Evolutionary conservation across 2,329 filamentous ascomycete species (phyloP), one percentile per base, ranked within the genome.

Genomic region (Clathrospora elynae): DNA sequence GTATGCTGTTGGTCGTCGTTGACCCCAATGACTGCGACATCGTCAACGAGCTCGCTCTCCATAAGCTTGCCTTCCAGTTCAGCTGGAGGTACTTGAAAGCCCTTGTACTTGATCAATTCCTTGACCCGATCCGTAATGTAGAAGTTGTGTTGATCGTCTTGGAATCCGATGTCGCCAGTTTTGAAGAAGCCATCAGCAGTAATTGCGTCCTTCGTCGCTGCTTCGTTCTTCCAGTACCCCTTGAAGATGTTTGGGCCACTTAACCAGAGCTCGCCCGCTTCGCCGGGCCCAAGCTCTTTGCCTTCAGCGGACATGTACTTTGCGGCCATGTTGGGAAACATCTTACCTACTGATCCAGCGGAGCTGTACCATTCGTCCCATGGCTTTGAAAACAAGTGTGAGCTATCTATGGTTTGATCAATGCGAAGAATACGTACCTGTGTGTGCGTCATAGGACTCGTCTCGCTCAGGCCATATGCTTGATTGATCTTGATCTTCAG

Each of bases 181-280:
- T 64, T 59, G 35, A 64, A 59, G 40, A 45, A 96, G 1, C 88
- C 89, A 50, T 93, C 88, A 0, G 73, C 51, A 1, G 86, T 86
- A 44, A 92, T 82, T 0, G 86, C 82, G 24, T 87, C 83, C 2
- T 73, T 74, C 2, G 88, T 89, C 1, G 85, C 82, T 42, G 85
- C 78, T 0, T 81, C 78, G 44, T 87, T 86, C 57, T 89, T 88
- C 62, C 85, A 78, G 66, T 92, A 95, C 0, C 87, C 89, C 53
- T 79, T 75, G 72, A 90, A 90, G 14, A 92, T 73, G 53, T 93
- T 92, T 2, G 88, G 88, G 0, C 90, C 90, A 34, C 83, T 83
- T 29, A 92, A 74, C 75, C 88, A 87, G 2, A 76, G 70, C 37
- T 80, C 75, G 29, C 79, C 80, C 8, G 65, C 73, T 71, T 85